Evolutionary conservation across 306 rosid species (phyloP).

Genomic region (Vigna radiata): DNA sequence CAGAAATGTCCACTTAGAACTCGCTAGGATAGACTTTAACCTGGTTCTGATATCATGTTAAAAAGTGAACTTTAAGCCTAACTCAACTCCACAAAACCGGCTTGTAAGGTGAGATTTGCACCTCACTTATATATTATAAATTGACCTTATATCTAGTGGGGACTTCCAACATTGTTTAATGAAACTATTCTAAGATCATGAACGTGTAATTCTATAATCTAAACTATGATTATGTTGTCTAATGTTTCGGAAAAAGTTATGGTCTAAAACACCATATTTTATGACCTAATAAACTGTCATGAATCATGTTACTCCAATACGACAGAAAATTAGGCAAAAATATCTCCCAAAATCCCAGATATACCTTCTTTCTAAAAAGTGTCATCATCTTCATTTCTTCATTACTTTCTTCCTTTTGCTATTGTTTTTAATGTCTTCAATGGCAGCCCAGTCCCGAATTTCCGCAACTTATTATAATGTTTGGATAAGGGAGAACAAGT

Average conservation of each 20-base stretch:
- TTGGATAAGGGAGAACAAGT: background rate
- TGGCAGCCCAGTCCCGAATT: background rate
- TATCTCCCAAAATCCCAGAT: slow-evolving; percentile 17
- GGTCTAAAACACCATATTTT: slow-evolving; percentile 16
- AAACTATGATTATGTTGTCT: slow-evolving; percentile 45
- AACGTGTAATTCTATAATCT: slow-evolving; percentile 25
- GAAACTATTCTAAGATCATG: slow-evolving; percentile 10
- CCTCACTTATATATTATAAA: too few relatives aligned
- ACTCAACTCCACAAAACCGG: too few relatives aligned
- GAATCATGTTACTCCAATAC: slow-evolving; percentile 28
- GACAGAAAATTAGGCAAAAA: slow-evolving; percentile 31
- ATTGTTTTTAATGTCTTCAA: background rate
- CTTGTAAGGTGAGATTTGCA: too few relatives aligned
- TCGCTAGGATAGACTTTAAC: too few relatives aligned
- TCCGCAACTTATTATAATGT: background rate
- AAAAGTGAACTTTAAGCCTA: too few relatives aligned
- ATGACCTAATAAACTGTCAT: background rate
- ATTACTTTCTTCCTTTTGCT: background rate
- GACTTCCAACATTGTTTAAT: background rate
- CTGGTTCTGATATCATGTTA: too few relatives aligned
- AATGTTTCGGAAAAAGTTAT: slow-evolving; percentile 36
- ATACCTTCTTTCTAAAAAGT: slow-evolving; percentile 7
- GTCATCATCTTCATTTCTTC: background rate
- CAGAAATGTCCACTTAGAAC: too few relatives aligned
- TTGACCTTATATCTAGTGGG: too few relatives aligned